phyloP scores from a whole-genome alignment of 345 rosid genomes.

The Pistacia atlantica region DNA sequence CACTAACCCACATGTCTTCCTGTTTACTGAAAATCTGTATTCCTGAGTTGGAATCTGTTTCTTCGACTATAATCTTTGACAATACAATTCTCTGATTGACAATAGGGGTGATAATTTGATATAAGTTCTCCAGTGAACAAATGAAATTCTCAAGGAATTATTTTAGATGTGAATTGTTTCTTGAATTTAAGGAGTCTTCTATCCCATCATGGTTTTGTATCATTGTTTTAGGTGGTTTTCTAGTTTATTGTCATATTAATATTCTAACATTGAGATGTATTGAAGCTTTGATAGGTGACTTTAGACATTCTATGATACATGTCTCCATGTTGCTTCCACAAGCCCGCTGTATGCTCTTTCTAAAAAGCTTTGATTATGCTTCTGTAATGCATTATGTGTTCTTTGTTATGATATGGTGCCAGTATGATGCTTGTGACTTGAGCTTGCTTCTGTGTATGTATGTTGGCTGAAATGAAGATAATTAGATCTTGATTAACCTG shows the following conservation, averaged over 20 bases:
- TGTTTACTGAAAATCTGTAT: background rate
- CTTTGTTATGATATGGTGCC: background rate
- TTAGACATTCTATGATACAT: background rate
- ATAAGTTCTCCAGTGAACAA: background rate
- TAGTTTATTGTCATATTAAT: background rate
- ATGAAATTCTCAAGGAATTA: background rate
- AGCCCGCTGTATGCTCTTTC: too few species aligned
- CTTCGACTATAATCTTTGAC: background rate
- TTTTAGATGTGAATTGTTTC: background rate
- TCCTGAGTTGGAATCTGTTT: slow-evolving; percentile 2
- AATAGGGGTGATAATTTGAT: background rate
- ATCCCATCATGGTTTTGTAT: background rate
- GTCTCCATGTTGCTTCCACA: background rate
- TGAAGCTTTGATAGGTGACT: background rate
- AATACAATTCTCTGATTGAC: background rate
- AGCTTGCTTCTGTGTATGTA: background rate
- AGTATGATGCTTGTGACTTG: background rate
- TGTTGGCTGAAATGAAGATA: background rate
- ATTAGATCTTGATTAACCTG: too few species aligned
- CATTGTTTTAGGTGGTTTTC: slow-evolving; percentile 2
- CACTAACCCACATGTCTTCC: background rate
- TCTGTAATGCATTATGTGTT: background rate
- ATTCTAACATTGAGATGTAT: background rate
- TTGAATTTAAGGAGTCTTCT: background rate
- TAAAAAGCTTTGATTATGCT: background rate